Percentiles rank a stretch among this genome's conserved stretches.
phyloP scores from a whole-genome alignment of 2,329 filamentous ascomycete species.

The Hymenoscyphus infarciens region DNA sequence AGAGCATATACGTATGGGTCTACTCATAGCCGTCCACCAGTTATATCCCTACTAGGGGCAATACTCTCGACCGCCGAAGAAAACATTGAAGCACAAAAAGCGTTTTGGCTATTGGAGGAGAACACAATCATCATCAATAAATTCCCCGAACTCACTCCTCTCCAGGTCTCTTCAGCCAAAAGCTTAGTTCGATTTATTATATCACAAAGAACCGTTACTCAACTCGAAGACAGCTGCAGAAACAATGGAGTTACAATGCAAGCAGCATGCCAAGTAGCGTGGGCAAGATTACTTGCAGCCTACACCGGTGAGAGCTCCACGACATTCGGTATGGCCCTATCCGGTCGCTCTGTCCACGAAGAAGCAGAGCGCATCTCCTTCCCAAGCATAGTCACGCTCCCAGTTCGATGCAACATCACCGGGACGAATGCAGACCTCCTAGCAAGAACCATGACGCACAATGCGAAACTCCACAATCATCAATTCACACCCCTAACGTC shows the following conservation, averaged over 20 bases:
- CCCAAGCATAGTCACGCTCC: conserved; percentile 79
- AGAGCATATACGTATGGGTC: conserved; percentile 36
- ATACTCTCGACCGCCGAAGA: conserved; percentile 41
- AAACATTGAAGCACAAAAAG: conserved; percentile 35
- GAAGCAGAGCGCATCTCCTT: conserved; percentile 60
- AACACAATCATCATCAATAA: conserved; percentile 55
- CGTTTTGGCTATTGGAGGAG: conserved; percentile 62
- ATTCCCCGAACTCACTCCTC: conserved; percentile 75
- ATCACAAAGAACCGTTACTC: conserved; percentile 40
- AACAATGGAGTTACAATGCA: conserved; percentile 67
- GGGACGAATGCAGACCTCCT: conserved; percentile 56
- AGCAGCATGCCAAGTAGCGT: conserved; percentile 71
- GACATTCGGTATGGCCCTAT: conserved; percentile 77
- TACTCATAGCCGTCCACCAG: conserved; percentile 29
- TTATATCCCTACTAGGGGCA: conserved; percentile 42
- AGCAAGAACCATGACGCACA: conserved; percentile 60
- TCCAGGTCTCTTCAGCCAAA: conserved; percentile 40
- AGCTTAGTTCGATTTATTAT: conserved; percentile 37
- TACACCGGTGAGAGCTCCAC: conserved; percentile 74
- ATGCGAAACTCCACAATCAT: conserved; percentile 60
- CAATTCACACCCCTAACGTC: conserved; percentile 68
- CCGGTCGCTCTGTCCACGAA: conserved; percentile 62
- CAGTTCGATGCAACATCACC: conserved; percentile 58
- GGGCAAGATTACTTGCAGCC: conserved; percentile 69
- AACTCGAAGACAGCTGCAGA: conserved; percentile 55